Percentiles rank a stretch among this genome's conserved stretches.
phyloP scores from a whole-genome alignment of 345 rosid species.

The Eucalyptus sp. region DNA sequence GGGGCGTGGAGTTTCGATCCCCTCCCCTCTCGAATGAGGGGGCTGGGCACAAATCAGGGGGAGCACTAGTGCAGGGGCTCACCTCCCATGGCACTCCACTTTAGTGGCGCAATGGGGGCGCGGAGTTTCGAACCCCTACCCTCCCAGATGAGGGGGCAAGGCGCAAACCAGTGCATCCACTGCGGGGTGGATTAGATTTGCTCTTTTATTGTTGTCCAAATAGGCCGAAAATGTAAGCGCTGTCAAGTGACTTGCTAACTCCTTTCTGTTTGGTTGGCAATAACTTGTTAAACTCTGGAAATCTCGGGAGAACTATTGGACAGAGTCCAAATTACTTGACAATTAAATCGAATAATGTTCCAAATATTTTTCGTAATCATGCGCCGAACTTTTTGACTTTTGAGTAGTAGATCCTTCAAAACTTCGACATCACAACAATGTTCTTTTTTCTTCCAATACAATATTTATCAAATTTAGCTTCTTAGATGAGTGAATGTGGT shows the following conservation, averaged over 20 bases:
- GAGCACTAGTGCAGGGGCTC: too few relatives aligned
- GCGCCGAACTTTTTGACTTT: background rate
- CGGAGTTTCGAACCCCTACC: too few relatives aligned
- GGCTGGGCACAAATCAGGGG: too few relatives aligned
- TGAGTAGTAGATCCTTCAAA: background rate
- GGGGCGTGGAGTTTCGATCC: too few relatives aligned
- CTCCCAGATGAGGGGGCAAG: too few relatives aligned
- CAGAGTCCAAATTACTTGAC: background rate
- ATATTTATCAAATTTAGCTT: background rate
- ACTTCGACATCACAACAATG: background rate
- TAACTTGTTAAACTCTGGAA: background rate
- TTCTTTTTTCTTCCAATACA: background rate
- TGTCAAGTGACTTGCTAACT: background rate
- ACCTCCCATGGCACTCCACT: too few relatives aligned
- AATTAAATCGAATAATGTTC: background rate
- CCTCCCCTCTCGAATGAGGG: too few relatives aligned
- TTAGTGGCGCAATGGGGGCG: too few relatives aligned
- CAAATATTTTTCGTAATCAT: background rate
- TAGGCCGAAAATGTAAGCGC: background rate
- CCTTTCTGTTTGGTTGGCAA: background rate
- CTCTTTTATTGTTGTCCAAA: background rate
- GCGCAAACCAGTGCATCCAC: too few relatives aligned
- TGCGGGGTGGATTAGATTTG: background rate
- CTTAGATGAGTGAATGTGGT: background rate
- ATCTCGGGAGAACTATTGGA: background rate